Conservation (phyloP, 2,329 filamentous ascomycete genomes). For the Alternaria sp. region DNA sequence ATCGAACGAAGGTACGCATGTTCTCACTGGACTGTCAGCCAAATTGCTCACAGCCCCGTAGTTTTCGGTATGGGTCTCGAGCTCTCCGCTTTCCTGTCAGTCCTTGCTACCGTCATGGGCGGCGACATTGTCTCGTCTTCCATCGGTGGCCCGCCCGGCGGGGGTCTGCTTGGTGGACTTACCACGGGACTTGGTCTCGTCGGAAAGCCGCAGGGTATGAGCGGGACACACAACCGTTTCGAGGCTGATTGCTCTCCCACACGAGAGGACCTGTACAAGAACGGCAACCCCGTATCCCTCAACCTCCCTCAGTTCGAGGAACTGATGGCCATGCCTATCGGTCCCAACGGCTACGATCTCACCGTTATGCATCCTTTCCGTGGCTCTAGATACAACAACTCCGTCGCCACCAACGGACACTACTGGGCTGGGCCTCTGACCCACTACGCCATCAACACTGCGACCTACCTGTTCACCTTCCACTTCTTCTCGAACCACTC, state of each 20-base stretch:
- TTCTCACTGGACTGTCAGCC: neutral
- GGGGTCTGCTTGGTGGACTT: conserved; percentile 24
- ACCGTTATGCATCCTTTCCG: conserved; percentile 11
- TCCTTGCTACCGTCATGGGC: conserved; percentile 18
- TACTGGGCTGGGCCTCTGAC: conserved; percentile 23
- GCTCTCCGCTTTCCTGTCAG: conserved; percentile 21
- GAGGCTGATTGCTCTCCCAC: conserved; percentile 28
- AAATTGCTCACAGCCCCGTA: neutral
- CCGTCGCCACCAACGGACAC: conserved; percentile 20
- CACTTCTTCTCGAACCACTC: conserved; percentile 30
- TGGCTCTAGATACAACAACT: conserved; percentile 26
- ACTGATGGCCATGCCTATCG: conserved; percentile 6
- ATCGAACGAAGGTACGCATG: neutral
- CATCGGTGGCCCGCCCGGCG: conserved; percentile 18
- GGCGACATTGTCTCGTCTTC: conserved; percentile 19
- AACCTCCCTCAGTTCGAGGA: conserved; percentile 5
- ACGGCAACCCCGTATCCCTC: conserved; percentile 4
- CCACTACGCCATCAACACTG: conserved; percentile 21
- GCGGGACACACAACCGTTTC: conserved; percentile 24
- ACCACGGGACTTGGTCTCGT: conserved; percentile 20
- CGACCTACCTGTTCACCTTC: conserved; percentile 12
- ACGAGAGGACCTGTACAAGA: conserved; percentile 10
- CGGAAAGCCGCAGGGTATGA: conserved; percentile 18
- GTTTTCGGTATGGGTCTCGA: conserved; percentile 20
- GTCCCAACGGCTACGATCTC: conserved; percentile 1